Percentiles rank a stretch among this genome's conserved stretches.
Evolutionary conservation across 306 rosid species (phyloP).

Genomic region (Luffa aegyptiaca): DNA sequence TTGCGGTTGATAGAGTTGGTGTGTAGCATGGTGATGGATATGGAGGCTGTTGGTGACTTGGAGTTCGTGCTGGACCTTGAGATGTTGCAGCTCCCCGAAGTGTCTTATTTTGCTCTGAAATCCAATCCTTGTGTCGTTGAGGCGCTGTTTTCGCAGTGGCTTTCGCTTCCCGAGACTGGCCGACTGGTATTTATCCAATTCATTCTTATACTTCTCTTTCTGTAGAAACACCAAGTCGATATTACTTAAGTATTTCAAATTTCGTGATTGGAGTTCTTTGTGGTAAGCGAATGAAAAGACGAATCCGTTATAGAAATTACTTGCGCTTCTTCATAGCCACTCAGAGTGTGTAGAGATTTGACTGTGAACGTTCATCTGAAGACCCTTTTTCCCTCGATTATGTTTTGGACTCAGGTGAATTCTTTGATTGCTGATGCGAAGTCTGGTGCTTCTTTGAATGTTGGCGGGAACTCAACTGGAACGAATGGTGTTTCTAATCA

Average conservation of each 20-base stretch:
- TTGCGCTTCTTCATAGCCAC: not conserved
- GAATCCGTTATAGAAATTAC: not conserved
- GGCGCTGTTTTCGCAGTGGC: conserved; percentile 83
- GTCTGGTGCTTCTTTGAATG: conserved; percentile 73
- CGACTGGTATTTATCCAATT: conserved; percentile 49
- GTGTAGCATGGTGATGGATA: conserved; percentile 44
- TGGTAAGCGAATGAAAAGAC: not conserved
- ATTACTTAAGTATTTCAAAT: not conserved
- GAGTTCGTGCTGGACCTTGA: conserved; percentile 72
- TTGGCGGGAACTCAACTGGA: conserved; percentile 74
- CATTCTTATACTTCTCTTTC: not conserved
- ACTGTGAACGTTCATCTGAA: not conserved
- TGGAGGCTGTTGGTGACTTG: conserved; percentile 59
- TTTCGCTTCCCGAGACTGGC: conserved; percentile 64
- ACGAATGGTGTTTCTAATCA: conserved; percentile 53
- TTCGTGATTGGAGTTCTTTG: not conserved
- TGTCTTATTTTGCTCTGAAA: conserved; percentile 67
- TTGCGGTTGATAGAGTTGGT: not conserved
- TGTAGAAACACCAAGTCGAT: not conserved
- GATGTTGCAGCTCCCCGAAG: conserved; percentile 71
- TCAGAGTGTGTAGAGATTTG: not conserved
- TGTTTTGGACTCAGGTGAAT: conserved; percentile 34
- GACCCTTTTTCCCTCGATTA: not conserved
- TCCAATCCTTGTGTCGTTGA: conserved; percentile 54
- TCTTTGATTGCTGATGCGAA: conserved; percentile 80